Conservation (phyloP, 2,329 filamentous ascomycete species). For the Coniochaeta hoffmannii region DNA sequence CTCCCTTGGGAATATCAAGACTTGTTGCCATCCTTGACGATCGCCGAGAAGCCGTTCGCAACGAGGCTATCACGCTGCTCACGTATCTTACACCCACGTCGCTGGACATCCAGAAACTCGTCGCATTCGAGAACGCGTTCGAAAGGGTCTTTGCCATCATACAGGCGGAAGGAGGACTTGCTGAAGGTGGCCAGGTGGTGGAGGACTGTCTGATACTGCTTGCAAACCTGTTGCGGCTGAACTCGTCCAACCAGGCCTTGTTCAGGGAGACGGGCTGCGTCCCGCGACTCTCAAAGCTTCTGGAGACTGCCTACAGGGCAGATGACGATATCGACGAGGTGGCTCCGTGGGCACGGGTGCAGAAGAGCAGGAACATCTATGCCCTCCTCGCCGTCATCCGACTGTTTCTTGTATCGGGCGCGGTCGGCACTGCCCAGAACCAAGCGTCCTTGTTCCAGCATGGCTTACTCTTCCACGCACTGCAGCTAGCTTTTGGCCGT, state of each 20-base stretch:
- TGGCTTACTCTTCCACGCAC: conserved; percentile 68
- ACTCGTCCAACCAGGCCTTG: conserved; percentile 85
- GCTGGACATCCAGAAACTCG: conserved; percentile 84
- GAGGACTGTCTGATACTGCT: conserved; percentile 90
- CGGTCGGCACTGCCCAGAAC: conserved; percentile 71
- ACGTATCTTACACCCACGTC: conserved; percentile 84
- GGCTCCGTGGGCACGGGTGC: conserved; percentile 66
- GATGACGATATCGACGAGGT: conserved; percentile 50
- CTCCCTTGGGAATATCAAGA: conserved; percentile 79
- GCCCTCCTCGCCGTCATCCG: conserved; percentile 80
- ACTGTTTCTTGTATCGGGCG: conserved; percentile 77
- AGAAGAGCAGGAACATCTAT: conserved; percentile 85
- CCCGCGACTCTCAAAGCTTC: conserved; percentile 59
- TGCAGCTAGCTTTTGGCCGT: conserved; percentile 75
- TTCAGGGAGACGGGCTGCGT: conserved; percentile 89
- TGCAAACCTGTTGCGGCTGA: conserved; percentile 80
- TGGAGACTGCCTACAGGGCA: conserved; percentile 51
- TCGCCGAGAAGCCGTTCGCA: conserved; percentile 75
- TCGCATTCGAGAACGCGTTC: conserved; percentile 92
- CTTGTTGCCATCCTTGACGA: conserved; percentile 82
- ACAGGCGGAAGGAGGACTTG: conserved; percentile 70
- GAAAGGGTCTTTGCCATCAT: conserved; percentile 80
- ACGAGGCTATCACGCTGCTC: conserved; percentile 79
- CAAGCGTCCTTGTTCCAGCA: conserved; percentile 81
- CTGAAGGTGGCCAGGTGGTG: conserved; percentile 76